A percentile compares a stretch with the other conserved stretches of the same genome.
Conservation (phyloP, 2,329 filamentous ascomycete genomes). For the Fusarium zealandicum region DNA sequence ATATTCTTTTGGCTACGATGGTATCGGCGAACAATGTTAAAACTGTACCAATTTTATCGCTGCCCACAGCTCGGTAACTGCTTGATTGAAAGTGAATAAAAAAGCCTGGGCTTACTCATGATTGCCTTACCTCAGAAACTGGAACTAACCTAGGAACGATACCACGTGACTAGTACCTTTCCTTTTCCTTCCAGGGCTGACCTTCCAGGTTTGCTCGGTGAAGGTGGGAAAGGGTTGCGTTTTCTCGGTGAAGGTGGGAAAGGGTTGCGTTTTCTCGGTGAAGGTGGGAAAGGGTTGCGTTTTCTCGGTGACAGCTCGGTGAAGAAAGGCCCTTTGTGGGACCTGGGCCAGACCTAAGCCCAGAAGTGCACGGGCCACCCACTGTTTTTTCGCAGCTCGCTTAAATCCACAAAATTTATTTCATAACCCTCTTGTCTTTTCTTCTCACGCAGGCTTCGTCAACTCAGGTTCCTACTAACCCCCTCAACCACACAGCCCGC, state of each 20-base stretch:
- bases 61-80: conserved; percentile 27
- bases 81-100: conserved; percentile 2
- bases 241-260: no score
- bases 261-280: conserved; percentile 13
- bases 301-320: conserved; percentile 17
- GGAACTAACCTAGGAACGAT: no score
- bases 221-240: no score
- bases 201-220: no score
- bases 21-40: conserved; percentile 41
- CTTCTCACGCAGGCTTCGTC: conserved; percentile 44
- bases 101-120: not conserved
- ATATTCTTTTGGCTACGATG: conserved; percentile 44
- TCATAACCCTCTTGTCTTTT: conserved; percentile 45
- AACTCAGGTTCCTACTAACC: conserved; percentile 48
- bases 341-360: conserved; percentile 6
- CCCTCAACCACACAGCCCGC: conserved; percentile 48
- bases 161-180: conserved; percentile 16
- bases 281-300: not conserved
- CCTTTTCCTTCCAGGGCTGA: no score
- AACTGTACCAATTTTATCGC: conserved; percentile 34
- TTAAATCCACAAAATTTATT: conserved; percentile 51
- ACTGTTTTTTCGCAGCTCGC: conserved; percentile 42
- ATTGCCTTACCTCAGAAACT: no score
- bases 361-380: conserved; percentile 37
- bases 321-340: conserved; percentile 24